Conservation (phyloP, 163 green algal species). For the Botryococcus braunii region DNA sequence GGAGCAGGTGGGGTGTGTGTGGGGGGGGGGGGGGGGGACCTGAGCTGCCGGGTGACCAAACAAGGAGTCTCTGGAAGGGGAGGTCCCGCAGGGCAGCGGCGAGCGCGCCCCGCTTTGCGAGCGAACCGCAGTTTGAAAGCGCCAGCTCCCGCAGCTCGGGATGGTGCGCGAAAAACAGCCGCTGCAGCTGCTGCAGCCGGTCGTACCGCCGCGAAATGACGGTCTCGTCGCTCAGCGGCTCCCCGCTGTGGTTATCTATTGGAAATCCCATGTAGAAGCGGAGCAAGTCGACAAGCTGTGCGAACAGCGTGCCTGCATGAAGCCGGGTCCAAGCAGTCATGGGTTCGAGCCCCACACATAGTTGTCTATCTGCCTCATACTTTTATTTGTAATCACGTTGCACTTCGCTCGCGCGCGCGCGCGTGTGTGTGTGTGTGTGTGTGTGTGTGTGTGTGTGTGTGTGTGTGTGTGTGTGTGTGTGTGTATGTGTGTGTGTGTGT, state of each 20-base stretch:
- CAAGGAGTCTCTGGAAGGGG: conserved; percentile 28
- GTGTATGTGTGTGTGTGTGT: no score
- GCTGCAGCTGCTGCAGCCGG: conserved; percentile 71
- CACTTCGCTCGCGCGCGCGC: no score
- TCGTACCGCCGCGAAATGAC: conserved; percentile 30
- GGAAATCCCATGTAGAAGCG: conserved; percentile 83
- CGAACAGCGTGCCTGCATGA: conserved; percentile 52
- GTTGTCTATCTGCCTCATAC: no score
- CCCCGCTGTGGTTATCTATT: conserved; percentile 79
- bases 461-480: no score
- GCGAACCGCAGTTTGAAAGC: conserved; percentile 62
- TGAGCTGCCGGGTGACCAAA: conserved; percentile 45
- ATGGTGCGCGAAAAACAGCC: conserved; percentile 83
- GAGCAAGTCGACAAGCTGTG: conserved; percentile 82
- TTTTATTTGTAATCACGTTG: no score
- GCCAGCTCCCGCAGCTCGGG: conserved; percentile 66
- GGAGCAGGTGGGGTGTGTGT: no score
- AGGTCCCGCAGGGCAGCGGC: conserved; percentile 41
- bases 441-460: no score
- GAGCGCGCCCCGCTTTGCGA: conserved; percentile 61
- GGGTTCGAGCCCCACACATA: no score
- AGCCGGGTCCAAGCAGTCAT: no score
- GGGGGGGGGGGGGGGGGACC: no score
- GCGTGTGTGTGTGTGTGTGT: no score
- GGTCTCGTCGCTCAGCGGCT: conserved; percentile 35